A percentile compares a stretch with the other conserved stretches of the same genome.
phyloP scores from a whole-genome alignment of 257 asterid genomes.

The Penstemon davidsonii region DNA sequence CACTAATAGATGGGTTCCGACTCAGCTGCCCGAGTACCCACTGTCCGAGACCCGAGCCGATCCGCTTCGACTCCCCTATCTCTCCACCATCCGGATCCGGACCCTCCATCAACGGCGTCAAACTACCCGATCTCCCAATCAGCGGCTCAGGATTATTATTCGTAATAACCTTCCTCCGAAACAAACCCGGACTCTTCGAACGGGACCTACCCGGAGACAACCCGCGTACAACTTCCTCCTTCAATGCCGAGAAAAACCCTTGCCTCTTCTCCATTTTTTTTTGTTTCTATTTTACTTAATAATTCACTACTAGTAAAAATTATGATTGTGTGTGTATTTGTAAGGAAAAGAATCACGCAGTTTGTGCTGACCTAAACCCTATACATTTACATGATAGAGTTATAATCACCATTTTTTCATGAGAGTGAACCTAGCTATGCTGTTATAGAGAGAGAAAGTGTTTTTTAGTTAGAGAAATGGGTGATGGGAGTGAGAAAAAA shows the following conservation, averaged over 20 bases:
- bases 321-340: neutral
- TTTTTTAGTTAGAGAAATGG: conserved; percentile 33
- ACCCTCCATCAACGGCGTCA: conserved; percentile 78
- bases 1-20: conserved; percentile 59
- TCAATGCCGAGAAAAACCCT: conserved; percentile 86
- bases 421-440: neutral
- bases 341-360: conserved; percentile 14
- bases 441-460: conserved; percentile 10
- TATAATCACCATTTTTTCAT: conserved; percentile 14
- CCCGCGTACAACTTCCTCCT: conserved; percentile 85
- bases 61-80: conserved; percentile 57
- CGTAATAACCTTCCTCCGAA: conserved; percentile 56
- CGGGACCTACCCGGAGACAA: conserved; percentile 87
- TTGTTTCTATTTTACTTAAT: neutral
- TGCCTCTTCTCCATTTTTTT: conserved; percentile 76
- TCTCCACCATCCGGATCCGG: conserved; percentile 73
- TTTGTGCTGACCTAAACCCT: conserved; percentile 7
- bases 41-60: conserved; percentile 63
- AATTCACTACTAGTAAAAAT: neutral
- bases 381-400: conserved; percentile 15
- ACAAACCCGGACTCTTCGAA: conserved; percentile 62
- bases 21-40: conserved; percentile 73
- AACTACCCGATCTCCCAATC: conserved; percentile 70
- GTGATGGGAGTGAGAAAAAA: conserved; percentile 13
- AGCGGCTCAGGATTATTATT: conserved; percentile 34